Base-by-base conservation (phyloP, 345 rosid genomes). In the Dipteronia dyeriana region DNA sequence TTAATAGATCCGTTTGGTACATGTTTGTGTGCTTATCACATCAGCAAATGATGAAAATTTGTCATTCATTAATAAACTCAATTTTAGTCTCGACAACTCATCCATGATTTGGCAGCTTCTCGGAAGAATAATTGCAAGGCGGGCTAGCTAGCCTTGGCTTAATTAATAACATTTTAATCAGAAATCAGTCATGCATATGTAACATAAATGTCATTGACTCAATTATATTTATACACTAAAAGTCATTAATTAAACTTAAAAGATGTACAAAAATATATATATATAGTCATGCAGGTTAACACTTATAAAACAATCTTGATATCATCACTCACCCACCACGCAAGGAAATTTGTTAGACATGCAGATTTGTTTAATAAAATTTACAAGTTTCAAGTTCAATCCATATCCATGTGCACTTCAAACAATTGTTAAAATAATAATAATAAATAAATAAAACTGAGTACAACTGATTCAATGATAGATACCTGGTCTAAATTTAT, bases 201-300 rank as follows among this genome's bases (percentile, higher is more conserved):
- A 49, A 69, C 9, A 25, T n/a, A n/a, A n/a, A n/a, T 8, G 9
- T 53, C 62, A 4, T 29, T 70, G 63, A 70, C 62, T 70, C 74
- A 19, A 70, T 16, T 17, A 34, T 34, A 34, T 34, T 4, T 34
- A 4, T 17, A 17, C 74, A 53, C 25, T 26, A 43, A 12, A 39
- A 47, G 6, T 9, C 29, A 67, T 31, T 34, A 17, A 53, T 25
- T 53, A 9, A 45, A 14, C 16, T 53, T 16, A 0, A 26, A 26
- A 26, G 1, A 26, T 26, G 26, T 26, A 26, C 26, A 26, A 26
- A 26, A 26, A 26, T n/a, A n/a, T n/a, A n/a, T n/a, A 26, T 0
- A 26, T 26, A 26, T 26, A 26, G 26, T 26, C 26, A 26, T 26
- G 26, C 26, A 26, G 1, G 16, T 16, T 51, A 51, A 14, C 56